These are phyloP conservation scores for Fusarium albosuccineum DNA, from an alignment of 2,329 filamentous ascomycete species.

Conservation along the genomic window DNA sequence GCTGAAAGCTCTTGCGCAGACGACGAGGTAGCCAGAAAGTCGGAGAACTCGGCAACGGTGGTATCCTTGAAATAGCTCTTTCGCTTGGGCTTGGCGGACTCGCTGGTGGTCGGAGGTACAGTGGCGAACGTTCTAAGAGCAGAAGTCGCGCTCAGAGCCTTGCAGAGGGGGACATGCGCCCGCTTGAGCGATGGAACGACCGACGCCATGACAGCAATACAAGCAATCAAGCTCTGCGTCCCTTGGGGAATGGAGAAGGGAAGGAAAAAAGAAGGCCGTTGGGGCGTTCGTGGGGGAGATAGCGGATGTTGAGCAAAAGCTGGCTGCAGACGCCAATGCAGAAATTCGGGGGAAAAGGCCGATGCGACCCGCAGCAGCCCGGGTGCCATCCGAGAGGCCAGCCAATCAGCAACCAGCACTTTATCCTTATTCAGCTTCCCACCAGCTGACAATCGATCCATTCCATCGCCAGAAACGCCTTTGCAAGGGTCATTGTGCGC, in stretches of 20 bases:
- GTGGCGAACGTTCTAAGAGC: constrained; percentile 61
- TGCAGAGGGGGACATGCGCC: constrained; percentile 58
- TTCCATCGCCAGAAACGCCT: constrained; percentile 16
- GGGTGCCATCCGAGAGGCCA: constrained; percentile 21
- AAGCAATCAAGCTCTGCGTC: constrained; percentile 7
- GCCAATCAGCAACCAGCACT: constrained; percentile 36
- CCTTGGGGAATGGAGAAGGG: constrained; percentile 1
- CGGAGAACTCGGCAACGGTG: constrained; percentile 67
- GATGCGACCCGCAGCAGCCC: constrained; percentile 45
- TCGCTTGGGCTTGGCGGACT: constrained; percentile 47
- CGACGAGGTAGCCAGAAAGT: constrained; percentile 65
- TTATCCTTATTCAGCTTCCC: constrained; percentile 42
- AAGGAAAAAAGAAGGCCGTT: constrained; percentile 5
- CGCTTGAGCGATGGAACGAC: constrained; percentile 58
- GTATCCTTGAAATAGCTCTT: constrained; percentile 72
- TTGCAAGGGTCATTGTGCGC: constrained; percentile 13
- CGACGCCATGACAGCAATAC: constrained; percentile 52
- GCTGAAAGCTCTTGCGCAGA: constrained; percentile 59
- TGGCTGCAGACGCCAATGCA: constrained; percentile 41
- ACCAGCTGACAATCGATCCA: constrained; percentile 10
- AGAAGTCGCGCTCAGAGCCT: constrained; percentile 53
- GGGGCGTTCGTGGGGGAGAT: constrained; percentile 28
- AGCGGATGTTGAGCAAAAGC: constrained; percentile 38
- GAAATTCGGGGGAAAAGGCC: constrained; percentile 47
- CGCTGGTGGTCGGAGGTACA: constrained; percentile 54